Conservation (phyloP, 495 filamentous ascomycete genomes). For the Letharia columbiana region DNA sequence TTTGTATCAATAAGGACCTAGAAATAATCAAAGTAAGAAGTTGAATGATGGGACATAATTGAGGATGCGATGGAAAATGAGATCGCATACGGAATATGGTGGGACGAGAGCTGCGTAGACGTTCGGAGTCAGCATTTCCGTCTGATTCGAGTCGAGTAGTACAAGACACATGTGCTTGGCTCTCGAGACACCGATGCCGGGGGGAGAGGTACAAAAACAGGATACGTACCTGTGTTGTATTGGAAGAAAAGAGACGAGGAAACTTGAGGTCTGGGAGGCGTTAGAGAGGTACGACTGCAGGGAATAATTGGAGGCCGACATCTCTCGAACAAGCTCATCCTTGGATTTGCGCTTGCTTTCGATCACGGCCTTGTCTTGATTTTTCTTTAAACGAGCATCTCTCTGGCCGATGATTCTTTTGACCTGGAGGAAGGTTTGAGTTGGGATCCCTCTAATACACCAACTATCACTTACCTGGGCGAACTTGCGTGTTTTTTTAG, state of each 20-base stretch:
- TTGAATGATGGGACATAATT: neutral
- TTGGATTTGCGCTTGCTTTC: constrained; percentile 47
- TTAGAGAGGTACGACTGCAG: neutral
- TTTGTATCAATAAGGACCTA: constrained; percentile 65
- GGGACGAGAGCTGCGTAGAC: constrained; percentile 49
- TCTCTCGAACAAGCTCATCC: constrained; percentile 54
- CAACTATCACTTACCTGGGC: constrained; percentile 23
- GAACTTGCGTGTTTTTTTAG: constrained; percentile 44
- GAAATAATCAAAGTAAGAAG: neutral
- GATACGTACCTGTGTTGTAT: constrained; percentile 56
- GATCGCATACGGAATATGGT: constrained; percentile 57
- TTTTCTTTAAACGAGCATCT: constrained; percentile 44
- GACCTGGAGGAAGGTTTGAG: constrained; percentile 20
- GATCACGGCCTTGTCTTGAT: constrained; percentile 41
- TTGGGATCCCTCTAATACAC: neutral
- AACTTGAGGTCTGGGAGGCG: constrained; percentile 37
- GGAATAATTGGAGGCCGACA: constrained; percentile 35
- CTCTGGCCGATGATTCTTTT: constrained; percentile 45
- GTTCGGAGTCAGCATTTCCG: neutral
- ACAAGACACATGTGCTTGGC: neutral
- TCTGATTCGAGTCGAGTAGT: neutral
- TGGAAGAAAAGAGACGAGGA: constrained; percentile 89
- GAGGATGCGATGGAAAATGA: neutral
- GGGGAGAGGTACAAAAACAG: neutral
- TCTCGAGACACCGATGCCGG: neutral